Evolutionary conservation across 108 stramenopile species (phyloP).

Genomic region (Cyclotella atomus): DNA sequence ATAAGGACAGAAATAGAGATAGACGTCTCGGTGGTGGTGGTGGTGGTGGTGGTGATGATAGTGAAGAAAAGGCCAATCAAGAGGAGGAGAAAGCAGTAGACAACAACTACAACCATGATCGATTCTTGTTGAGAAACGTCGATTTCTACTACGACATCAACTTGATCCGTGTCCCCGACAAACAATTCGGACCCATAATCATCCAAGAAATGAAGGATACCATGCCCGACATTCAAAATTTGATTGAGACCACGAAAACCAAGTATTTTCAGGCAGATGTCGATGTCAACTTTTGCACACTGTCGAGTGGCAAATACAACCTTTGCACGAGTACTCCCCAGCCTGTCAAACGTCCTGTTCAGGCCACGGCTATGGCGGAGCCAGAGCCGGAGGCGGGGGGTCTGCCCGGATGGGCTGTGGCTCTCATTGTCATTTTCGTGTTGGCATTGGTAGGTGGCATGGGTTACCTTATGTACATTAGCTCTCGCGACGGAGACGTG

Average conservation of each 20-base stretch:
- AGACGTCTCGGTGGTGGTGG: neutral
- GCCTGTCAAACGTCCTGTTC: neutral
- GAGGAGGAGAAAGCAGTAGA: neutral
- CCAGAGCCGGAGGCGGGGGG: conserved; percentile 11
- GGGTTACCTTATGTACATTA: conserved; percentile 30
- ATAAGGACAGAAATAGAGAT: neutral
- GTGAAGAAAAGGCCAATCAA: neutral
- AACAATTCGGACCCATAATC: conserved; percentile 27
- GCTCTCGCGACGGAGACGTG: conserved; percentile 3
- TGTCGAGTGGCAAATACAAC: conserved; percentile 22
- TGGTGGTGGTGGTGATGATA: neutral
- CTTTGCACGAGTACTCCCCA: conserved; percentile 14
- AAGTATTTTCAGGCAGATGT: conserved; percentile 12
- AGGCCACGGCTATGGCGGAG: neutral
- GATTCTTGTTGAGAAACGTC: neutral
- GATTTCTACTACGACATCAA: conserved; percentile 35
- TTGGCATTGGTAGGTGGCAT: conserved; percentile 21
- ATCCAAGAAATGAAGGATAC: conserved; percentile 37
- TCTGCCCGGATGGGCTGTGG: conserved; percentile 40
- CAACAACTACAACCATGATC: too few relatives aligned
- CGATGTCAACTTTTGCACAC: conserved; percentile 28
- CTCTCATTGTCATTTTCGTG: conserved; percentile 36
- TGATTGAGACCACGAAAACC: conserved; percentile 10
- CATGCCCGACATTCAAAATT: conserved; percentile 12
- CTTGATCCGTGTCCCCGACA: conserved; percentile 7